phyloP scores from a whole-genome alignment of 2,329 filamentous ascomycete genomes.

The Mycosphaerelloides madeirae region DNA sequence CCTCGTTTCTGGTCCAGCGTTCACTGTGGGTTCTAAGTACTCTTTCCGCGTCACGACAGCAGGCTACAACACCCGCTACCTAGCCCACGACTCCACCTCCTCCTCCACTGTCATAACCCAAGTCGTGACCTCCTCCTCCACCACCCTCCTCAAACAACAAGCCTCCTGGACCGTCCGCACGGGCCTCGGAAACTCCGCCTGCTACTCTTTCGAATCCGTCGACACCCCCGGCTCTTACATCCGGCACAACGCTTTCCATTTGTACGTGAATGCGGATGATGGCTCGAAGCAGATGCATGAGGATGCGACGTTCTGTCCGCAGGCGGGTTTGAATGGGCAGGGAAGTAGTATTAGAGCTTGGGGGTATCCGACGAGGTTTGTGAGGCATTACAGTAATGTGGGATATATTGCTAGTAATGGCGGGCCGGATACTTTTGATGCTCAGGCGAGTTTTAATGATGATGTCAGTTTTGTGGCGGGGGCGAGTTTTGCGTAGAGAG shows the following conservation, averaged over 20 bases:
- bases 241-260: constrained; percentile 52
- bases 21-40: constrained; percentile 48
- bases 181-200: constrained; percentile 53
- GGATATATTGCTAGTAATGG: constrained; percentile 52
- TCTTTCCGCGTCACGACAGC: constrained; percentile 54
- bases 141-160: constrained; percentile 46
- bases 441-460: constrained; percentile 45
- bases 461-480: constrained; percentile 52
- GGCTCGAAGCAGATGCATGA: constrained; percentile 54
- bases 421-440: constrained; percentile 53
- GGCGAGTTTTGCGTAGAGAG: constrained; percentile 40
- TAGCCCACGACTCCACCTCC: constrained; percentile 52
- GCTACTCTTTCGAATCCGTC: constrained; percentile 57
- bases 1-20: constrained; percentile 42
- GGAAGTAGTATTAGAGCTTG: constrained; percentile 54
- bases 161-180: constrained; percentile 52
- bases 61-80: constrained; percentile 51
- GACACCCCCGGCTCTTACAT: constrained; percentile 57
- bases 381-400: constrained; percentile 51
- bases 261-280: constrained; percentile 50
- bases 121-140: constrained; percentile 50
- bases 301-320: constrained; percentile 60
- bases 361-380: constrained; percentile 56
- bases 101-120: constrained; percentile 51
- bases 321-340: constrained; percentile 48